Conservation (phyloP, 2,329 filamentous ascomycete genomes). For the Gaeumannomyces sp. region DNA sequence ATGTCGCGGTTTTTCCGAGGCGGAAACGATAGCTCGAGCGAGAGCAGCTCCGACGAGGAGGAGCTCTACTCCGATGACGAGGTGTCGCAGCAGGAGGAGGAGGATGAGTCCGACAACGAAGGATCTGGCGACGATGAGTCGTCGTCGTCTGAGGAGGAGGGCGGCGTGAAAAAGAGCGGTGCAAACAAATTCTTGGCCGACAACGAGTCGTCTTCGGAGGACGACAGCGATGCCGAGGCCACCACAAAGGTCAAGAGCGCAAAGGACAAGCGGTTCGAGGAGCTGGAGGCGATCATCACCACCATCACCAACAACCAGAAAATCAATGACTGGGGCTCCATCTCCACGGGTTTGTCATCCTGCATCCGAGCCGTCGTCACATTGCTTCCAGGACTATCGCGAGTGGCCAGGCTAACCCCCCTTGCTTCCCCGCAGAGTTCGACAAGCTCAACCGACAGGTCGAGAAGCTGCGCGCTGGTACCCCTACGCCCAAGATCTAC, state of each 20-base stretch:
- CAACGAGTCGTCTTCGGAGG: slow-evolving; percentile 60
- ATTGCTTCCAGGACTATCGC: background rate
- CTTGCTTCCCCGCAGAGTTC: slow-evolving; percentile 57
- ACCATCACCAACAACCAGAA: slow-evolving; percentile 95
- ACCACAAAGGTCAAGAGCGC: slow-evolving; percentile 89
- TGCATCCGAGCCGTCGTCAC: background rate
- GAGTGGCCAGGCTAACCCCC: slow-evolving; percentile 13
- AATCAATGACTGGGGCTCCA: slow-evolving; percentile 95
- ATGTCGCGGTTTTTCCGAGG: slow-evolving; percentile 98
- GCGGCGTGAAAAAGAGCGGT: slow-evolving; percentile 61
- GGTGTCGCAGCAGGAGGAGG: slow-evolving; percentile 48
- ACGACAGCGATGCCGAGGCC: slow-evolving; percentile 78
- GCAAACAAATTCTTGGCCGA: slow-evolving; percentile 79
- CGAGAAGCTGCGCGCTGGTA: slow-evolving; percentile 62
- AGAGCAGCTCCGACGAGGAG: slow-evolving; percentile 94
- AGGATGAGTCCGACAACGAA: slow-evolving; percentile 39
- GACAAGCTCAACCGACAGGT: slow-evolving; percentile 90
- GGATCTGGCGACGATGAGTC: slow-evolving; percentile 45
- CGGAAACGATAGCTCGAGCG: slow-evolving; percentile 86
- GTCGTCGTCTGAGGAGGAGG: slow-evolving; percentile 55
- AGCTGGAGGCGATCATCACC: slow-evolving; percentile 83
- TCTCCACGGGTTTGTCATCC: slow-evolving; percentile 68
- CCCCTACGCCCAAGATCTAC: slow-evolving; percentile 82
- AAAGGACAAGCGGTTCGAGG: slow-evolving; percentile 94
- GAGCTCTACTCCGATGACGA: slow-evolving; percentile 82